Base-by-base conservation (phyloP, 2,329 filamentous ascomycete species). In the Gaeumannomyces sp. region DNA sequence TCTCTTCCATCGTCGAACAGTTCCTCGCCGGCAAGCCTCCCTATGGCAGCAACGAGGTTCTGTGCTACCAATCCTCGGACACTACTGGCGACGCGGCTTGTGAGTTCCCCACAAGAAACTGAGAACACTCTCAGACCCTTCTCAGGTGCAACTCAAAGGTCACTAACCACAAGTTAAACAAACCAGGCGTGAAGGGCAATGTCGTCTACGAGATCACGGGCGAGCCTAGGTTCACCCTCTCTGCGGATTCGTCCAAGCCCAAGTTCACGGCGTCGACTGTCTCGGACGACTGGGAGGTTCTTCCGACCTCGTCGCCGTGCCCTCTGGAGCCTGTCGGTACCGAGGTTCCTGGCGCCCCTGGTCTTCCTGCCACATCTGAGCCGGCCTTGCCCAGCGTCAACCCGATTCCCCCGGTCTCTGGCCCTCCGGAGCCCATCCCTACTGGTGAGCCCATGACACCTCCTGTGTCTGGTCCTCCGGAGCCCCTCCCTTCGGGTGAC, bases 11-110 rank as follows among this genome's bases (percentile, higher is more conserved):
- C 38, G 35, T 10, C n/a, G 16, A 28, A 27, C 59, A 74, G 72
- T 79, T 81, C 70, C 73, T 83, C 35, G 73, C 72, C 31, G 79
- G 79, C 61, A 72, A 79, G 64, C 75, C 76, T 59, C 80, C 80
- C 10, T 14, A 72, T 13, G 79, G 77, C 33, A 70, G 73, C 56
- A 65, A 69, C 62, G 73, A 72, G 19, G 69, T 76, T 33, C 70
- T 72, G 19, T 83, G 81, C 75, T 81, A 72, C 69, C 72, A 81
- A 71, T 74, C 75, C 62, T 72, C 73, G 38, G 62, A 69, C 16
- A 72, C 70, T 14, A 73, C 73, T 53, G 80, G 80, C 64, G 77
- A 81, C 65, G 81, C 80, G 60, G 78, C 76, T 64, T 83, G 81
- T 71, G 25, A 35, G 62, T 29, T 8, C n/a, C 45, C n/a, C 45